Conservation (phyloP, 495 filamentous ascomycete species). For the Podospora pseudocomata region DNA sequence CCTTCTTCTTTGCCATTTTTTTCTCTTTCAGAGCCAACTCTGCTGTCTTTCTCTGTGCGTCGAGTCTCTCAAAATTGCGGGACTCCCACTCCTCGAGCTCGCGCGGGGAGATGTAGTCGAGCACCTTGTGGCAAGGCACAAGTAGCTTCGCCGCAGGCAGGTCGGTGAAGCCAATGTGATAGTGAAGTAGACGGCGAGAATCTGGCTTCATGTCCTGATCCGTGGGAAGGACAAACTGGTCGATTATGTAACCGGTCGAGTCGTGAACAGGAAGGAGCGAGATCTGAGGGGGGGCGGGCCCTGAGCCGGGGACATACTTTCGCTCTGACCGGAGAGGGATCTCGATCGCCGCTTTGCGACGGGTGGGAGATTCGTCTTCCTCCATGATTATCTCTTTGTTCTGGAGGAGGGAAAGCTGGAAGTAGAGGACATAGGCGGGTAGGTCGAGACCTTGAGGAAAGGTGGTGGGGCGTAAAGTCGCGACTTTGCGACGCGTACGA, state of each 20-base stretch:
- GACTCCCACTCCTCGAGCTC: conserved; percentile 46
- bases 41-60: conserved; percentile 26
- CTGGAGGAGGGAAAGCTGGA: neutral
- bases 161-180: conserved; percentile 44
- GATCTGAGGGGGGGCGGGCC: conserved; percentile 37
- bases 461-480: neutral
- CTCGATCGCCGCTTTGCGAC: conserved; percentile 28
- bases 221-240: conserved; percentile 40
- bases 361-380: neutral
- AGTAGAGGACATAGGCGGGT: neutral
- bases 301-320: conserved; percentile 39
- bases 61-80: conserved; percentile 24
- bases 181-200: conserved; percentile 37
- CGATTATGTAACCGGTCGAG: conserved; percentile 45
- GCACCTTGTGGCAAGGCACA: conserved; percentile 36
- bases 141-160: conserved; percentile 37
- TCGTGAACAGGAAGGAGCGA: conserved; percentile 36
- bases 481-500: neutral
- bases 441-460: neutral
- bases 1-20: conserved; percentile 11
- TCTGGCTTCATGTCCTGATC: conserved; percentile 18
- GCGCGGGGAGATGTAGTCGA: conserved; percentile 46
- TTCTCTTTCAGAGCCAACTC: neutral
- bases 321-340: conserved; percentile 34
- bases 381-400: conserved; percentile 12